Evolutionary conservation across 2,329 filamentous ascomycete genomes (phyloP).

Genomic region (Bipolaris oryzae): DNA sequence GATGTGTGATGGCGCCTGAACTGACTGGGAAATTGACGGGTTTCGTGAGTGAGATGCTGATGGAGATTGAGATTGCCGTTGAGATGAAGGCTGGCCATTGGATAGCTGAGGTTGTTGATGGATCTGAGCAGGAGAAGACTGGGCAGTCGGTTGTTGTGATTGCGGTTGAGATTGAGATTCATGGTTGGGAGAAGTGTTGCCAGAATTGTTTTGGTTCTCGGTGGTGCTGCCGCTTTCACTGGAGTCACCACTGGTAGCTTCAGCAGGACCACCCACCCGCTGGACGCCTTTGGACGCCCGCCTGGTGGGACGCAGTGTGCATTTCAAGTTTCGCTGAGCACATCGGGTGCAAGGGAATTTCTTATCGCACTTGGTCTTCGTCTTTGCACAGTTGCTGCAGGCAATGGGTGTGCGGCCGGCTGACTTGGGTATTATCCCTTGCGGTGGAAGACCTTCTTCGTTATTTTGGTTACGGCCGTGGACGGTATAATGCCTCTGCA

Average conservation of each 20-base stretch:
- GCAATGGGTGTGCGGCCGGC: slow-evolving; percentile 59
- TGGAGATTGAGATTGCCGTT: slow-evolving; percentile 42
- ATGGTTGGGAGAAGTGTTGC: slow-evolving; percentile 43
- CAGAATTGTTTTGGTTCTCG: slow-evolving; percentile 40
- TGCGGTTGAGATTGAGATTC: slow-evolving; percentile 31
- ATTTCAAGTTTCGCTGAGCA: slow-evolving; percentile 56
- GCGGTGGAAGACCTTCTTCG: slow-evolving; percentile 55
- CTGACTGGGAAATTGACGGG: slow-evolving; percentile 40
- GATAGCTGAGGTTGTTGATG: slow-evolving; percentile 22
- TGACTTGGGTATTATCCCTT: slow-evolving; percentile 59
- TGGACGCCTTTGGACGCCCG: slow-evolving; percentile 53
- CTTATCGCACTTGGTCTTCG: slow-evolving; percentile 62
- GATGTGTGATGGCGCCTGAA: slow-evolving; percentile 38
- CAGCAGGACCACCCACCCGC: slow-evolving; percentile 31
- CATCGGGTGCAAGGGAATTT: slow-evolving; percentile 61
- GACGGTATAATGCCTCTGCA: slow-evolving; percentile 60
- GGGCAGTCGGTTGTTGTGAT: slow-evolving; percentile 30
- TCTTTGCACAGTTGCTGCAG: slow-evolving; percentile 61
- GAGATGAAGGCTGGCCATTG: slow-evolving; percentile 24
- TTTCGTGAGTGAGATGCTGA: slow-evolving; percentile 41
- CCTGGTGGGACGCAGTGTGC: slow-evolving; percentile 55
- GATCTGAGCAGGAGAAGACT: slow-evolving; percentile 30
- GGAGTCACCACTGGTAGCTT: slow-evolving; percentile 39
- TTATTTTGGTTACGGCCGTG: slow-evolving; percentile 58
- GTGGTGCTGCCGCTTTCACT: slow-evolving; percentile 44